These are phyloP conservation scores for Nicotiana paniculata DNA, from an alignment of 257 asterid species.

Conservation along the genomic window DNA sequence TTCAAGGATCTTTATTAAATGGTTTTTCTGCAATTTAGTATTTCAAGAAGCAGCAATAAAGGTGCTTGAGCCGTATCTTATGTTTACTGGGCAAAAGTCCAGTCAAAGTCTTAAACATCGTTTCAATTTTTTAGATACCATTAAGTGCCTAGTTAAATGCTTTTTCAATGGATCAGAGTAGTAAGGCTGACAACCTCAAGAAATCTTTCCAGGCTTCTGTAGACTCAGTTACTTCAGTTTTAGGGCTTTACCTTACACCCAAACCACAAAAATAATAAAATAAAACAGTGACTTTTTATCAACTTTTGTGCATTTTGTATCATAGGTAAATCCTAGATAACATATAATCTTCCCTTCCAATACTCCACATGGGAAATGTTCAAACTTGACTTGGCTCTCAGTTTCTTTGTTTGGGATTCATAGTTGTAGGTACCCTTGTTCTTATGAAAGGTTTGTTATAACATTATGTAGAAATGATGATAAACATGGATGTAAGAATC, in stretches of 20 bases:
- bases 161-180: background rate
- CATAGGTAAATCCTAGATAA: background rate
- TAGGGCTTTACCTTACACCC: background rate
- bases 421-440: background rate
- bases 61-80: background rate
- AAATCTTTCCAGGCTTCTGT: background rate
- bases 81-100: background rate
- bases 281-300: background rate
- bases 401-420: background rate
- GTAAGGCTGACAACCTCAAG: background rate
- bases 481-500: background rate
- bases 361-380: background rate
- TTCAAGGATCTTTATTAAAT: background rate
- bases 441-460: background rate
- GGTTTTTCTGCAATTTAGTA: background rate
- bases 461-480: background rate
- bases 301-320: background rate
- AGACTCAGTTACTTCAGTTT: background rate
- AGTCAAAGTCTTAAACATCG: background rate
- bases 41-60: background rate
- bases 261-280: background rate
- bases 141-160: background rate
- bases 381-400: background rate
- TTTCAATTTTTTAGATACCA: background rate
- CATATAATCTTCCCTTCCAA: background rate